Evolutionary conservation across 116 monocot species (phyloP).

Genomic region (Dioscorea cayenensis): DNA sequence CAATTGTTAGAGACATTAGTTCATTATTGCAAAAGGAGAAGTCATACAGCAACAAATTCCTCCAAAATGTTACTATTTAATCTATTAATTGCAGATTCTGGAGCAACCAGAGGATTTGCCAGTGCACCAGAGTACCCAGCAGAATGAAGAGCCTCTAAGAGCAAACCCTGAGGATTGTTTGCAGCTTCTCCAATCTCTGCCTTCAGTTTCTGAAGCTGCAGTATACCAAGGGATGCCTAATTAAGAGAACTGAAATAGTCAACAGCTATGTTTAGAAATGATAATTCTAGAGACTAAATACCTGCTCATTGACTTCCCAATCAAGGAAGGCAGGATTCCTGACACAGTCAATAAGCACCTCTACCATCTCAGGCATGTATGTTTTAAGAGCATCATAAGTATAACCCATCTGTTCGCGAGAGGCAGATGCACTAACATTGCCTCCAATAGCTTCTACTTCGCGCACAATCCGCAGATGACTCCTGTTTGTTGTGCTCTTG

Average conservation of each 20-base stretch:
- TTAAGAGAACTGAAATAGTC: background rate
- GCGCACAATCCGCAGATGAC: constrained; percentile 38
- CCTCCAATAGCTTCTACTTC: constrained; percentile 64
- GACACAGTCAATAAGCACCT: constrained; percentile 65
- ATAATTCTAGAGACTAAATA: constrained; percentile 14
- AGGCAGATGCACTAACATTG: constrained; percentile 51
- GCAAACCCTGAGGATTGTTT: constrained; percentile 72
- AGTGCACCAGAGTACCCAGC: constrained; percentile 87
- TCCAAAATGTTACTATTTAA: constrained; percentile 59
- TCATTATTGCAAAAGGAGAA: background rate
- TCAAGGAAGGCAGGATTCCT: constrained; percentile 73
- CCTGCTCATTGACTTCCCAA: constrained; percentile 69
- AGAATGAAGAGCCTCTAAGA: constrained; percentile 88
- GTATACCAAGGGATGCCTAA: background rate
- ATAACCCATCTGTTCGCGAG: constrained; percentile 80
- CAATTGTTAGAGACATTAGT: background rate
- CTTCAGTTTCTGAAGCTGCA: constrained; percentile 78
- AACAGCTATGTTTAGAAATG: background rate
- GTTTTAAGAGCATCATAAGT: constrained; percentile 58
- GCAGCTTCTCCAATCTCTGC: constrained; percentile 54
- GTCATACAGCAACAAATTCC: constrained; percentile 74
- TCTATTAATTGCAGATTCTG: constrained; percentile 71
- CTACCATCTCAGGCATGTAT: constrained; percentile 38
- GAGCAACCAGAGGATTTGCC: constrained; percentile 78
- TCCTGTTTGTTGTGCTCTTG: constrained; percentile 63